Percentiles rank a stretch among this genome's conserved stretches.
Evolutionary conservation across 768 basidiomycete genomes (phyloP).

Genomic region (Phanerochaete carnosa): DNA sequence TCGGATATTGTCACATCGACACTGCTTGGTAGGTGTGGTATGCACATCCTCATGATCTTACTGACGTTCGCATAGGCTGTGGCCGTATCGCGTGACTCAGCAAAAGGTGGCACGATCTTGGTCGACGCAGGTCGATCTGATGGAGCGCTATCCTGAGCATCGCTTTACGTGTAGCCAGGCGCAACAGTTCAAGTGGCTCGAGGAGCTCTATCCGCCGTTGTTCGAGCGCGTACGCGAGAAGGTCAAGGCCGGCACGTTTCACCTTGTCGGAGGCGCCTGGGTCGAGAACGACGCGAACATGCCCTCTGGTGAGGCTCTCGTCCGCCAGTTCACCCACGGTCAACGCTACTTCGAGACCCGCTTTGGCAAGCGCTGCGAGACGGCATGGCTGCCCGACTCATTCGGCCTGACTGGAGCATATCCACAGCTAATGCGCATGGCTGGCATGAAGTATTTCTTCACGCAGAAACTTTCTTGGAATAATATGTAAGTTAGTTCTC

Average conservation of each 20-base stretch:
- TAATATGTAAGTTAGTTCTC: conserved; percentile 63
- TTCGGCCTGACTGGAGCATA: conserved; percentile 92
- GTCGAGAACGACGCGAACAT: conserved; percentile 91
- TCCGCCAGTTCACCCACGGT: conserved; percentile 90
- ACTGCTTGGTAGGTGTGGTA: conserved; percentile 60
- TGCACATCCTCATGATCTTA: background rate
- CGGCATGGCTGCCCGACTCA: conserved; percentile 85
- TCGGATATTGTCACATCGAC: conserved; percentile 82
- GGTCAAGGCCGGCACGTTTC: conserved; percentile 76
- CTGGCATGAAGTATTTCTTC: conserved; percentile 93
- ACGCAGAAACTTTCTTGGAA: conserved; percentile 97
- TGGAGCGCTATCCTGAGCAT: conserved; percentile 96
- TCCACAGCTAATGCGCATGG: conserved; percentile 77
- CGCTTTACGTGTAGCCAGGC: conserved; percentile 85
- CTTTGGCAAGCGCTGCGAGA: conserved; percentile 50
- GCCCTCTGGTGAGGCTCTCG: conserved; percentile 91
- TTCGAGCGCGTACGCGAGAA: conserved; percentile 80
- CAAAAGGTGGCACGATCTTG: conserved; percentile 97
- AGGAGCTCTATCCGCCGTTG: conserved; percentile 81
- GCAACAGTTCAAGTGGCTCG: conserved; percentile 97
- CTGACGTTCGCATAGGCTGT: conserved; percentile 44
- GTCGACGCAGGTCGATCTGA: conserved; percentile 96
- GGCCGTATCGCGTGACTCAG: conserved; percentile 95
- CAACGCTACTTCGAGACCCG: conserved; percentile 76
- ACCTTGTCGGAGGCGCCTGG: conserved; percentile 91